A percentile compares a stretch with the other conserved stretches of the same genome.
Conservation (phyloP, 345 rosid species). For the Garcia nutans region DNA sequence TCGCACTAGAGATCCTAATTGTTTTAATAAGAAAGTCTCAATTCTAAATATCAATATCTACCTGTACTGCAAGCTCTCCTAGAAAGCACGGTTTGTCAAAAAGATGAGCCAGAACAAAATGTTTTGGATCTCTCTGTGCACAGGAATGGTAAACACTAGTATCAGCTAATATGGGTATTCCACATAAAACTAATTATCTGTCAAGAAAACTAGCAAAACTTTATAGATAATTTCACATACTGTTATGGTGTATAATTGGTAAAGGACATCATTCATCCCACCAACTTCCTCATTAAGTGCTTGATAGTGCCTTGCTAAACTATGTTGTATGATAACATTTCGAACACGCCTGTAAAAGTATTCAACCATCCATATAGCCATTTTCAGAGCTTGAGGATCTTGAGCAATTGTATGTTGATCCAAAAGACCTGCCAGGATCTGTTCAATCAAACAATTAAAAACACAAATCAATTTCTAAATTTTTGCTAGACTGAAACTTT, state of each 20-base stretch:
- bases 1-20: neutral
- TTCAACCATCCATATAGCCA: constrained; percentile 80
- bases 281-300: constrained; percentile 94
- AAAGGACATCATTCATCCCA: constrained; percentile 95
- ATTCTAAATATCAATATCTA: constrained; percentile 9
- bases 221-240: constrained; percentile 31
- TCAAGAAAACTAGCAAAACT: neutral
- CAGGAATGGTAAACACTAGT: neutral
- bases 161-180: too few relatives aligned
- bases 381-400: constrained; percentile 61
- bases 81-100: constrained; percentile 98
- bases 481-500: too few relatives aligned
- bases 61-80: constrained; percentile 86
- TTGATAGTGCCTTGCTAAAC: constrained; percentile 62
- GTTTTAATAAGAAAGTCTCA: too few relatives aligned
- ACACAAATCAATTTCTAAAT: neutral
- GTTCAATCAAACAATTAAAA: constrained; percentile 3
- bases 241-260: constrained; percentile 61
- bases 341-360: constrained; percentile 81
- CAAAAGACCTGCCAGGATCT: constrained; percentile 66
- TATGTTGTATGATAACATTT: constrained; percentile 55
- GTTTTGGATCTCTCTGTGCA: constrained; percentile 77
- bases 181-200: neutral
- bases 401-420: constrained; percentile 75
- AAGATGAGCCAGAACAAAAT: constrained; percentile 80